phyloP scores from a whole-genome alignment of 352 stramenopile genomes.

The Phytophthora vignae region DNA sequence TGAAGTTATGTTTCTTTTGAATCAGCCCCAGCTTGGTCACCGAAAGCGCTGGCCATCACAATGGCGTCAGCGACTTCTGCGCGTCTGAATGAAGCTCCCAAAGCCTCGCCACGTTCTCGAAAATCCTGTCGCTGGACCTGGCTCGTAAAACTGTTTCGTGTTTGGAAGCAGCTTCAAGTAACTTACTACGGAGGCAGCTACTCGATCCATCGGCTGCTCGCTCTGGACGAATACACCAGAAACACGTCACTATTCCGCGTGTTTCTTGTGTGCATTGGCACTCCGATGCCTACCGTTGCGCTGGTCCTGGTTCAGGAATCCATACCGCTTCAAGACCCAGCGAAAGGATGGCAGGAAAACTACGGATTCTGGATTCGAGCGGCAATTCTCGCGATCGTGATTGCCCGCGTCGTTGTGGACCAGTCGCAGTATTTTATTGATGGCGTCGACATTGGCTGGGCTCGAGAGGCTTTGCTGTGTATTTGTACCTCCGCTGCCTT shows the following conservation, averaged over 20 bases:
- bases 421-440: slow-evolving; percentile 13
- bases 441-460: slow-evolving; percentile 1
- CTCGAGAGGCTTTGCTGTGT: background rate
- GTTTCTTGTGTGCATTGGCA: slow-evolving; percentile 15
- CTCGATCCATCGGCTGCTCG: slow-evolving; percentile 24
- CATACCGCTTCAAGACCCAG: slow-evolving; percentile 27
- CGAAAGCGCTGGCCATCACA: background rate
- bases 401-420: background rate
- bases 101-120: background rate
- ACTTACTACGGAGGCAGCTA: slow-evolving; percentile 32
- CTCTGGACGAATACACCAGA: slow-evolving; percentile 21
- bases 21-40: background rate
- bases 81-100: background rate
- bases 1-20: too few relatives aligned
- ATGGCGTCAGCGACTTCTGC: background rate
- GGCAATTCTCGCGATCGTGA: slow-evolving; percentile 18
- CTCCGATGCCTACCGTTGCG: slow-evolving; percentile 11
- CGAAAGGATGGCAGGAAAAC: slow-evolving; percentile 20
- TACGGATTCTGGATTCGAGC: slow-evolving; percentile 33
- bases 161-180: slow-evolving; percentile 19
- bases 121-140: background rate
- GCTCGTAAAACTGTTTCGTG: background rate
- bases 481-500: background rate
- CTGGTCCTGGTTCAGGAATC: slow-evolving; percentile 20
- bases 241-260: slow-evolving; percentile 11